Percentiles rank a stretch among this genome's conserved stretches.
Evolutionary conservation across 495 filamentous ascomycete genomes (phyloP).

Genomic region (Lophium mytilinum): DNA sequence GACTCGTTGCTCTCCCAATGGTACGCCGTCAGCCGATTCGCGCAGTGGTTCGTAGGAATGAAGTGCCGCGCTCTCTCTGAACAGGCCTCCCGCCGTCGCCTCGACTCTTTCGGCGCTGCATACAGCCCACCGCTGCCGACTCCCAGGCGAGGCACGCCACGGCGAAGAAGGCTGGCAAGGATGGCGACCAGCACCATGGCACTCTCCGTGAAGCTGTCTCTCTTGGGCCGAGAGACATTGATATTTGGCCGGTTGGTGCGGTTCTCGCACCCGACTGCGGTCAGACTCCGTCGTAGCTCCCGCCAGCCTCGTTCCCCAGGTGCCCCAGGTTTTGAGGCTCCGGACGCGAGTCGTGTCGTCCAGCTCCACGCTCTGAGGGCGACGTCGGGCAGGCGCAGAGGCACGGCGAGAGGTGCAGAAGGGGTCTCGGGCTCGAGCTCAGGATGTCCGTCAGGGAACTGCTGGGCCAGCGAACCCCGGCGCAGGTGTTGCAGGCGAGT

Average conservation of each 20-base stretch:
- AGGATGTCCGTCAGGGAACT: background rate
- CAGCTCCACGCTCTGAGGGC: too few species aligned
- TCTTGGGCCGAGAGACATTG: too few species aligned
- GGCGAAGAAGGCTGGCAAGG: slow-evolving; percentile 1
- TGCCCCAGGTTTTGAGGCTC: too few species aligned
- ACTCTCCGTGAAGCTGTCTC: background rate
- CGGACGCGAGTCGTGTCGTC: too few species aligned
- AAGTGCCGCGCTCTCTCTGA: background rate
- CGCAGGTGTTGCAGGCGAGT: background rate
- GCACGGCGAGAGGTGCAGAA: background rate
- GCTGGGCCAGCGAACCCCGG: background rate
- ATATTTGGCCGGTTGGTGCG: too few species aligned
- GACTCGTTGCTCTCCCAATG: too few species aligned
- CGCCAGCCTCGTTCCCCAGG: too few species aligned
- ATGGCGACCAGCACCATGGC: slow-evolving; percentile 4
- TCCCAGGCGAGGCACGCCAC: slow-evolving; percentile 6
- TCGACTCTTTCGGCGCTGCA: background rate
- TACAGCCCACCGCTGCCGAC: slow-evolving; percentile 8
- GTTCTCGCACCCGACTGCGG: too few species aligned
- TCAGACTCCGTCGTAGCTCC: too few species aligned
- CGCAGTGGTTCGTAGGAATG: background rate
- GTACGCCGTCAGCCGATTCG: too few species aligned
- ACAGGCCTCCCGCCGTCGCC: background rate
- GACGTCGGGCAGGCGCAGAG: too few species aligned
- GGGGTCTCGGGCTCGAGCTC: background rate